phyloP scores from a whole-genome alignment of 2,329 filamentous ascomycete species.

The Aspergillus uvarum region DNA sequence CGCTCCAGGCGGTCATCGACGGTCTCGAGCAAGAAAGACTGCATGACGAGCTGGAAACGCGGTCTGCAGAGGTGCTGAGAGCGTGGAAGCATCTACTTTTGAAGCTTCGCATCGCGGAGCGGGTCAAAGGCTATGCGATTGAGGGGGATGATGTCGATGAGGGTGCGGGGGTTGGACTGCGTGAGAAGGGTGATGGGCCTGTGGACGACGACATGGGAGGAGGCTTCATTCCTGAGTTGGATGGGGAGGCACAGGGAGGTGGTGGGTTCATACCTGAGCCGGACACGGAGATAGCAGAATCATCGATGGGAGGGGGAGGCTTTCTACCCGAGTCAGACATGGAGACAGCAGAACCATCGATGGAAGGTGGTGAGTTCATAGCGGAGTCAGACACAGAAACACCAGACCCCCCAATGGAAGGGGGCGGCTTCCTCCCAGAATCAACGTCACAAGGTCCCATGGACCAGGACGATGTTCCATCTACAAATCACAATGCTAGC shows the following conservation, averaged over 20 bases:
- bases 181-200: conserved; percentile 19
- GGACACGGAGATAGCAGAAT: background rate
- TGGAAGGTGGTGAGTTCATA: conserved; percentile 24
- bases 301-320: conserved; percentile 19
- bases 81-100: conserved; percentile 61
- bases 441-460: background rate
- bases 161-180: conserved; percentile 38
- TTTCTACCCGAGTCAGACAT: conserved; percentile 18
- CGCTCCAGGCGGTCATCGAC: conserved; percentile 66
- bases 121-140: conserved; percentile 61
- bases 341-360: background rate
- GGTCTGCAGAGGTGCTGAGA: conserved; percentile 51
- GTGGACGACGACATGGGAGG: conserved; percentile 32
- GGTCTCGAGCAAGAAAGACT: conserved; percentile 66
- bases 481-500: background rate
- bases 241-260: conserved; percentile 14
- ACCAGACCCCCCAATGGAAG: conserved; percentile 6
- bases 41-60: conserved; percentile 60
- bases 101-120: conserved; percentile 68
- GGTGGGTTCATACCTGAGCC: no score
- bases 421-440: conserved; percentile 24
- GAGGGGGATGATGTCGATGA: conserved; percentile 39
- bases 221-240: conserved; percentile 41
- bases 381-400: background rate
- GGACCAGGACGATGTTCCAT: background rate